phyloP scores from a whole-genome alignment of 164 flowering plant species.

The Nelumbo lutea region DNA sequence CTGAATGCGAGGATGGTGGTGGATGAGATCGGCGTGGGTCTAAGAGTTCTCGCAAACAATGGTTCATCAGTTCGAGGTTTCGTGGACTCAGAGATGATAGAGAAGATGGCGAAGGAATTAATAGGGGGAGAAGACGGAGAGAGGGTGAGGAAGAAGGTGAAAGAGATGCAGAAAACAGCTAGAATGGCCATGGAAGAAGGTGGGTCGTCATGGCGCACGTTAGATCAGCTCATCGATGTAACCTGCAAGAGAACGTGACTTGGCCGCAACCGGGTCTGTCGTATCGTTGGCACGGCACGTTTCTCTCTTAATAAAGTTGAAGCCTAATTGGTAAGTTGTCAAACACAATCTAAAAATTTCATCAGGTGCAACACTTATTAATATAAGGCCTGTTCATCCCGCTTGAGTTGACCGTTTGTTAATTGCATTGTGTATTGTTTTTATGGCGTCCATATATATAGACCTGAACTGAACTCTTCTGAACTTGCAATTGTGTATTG shows the following conservation, averaged over 20 bases:
- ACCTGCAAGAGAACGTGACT: not conserved
- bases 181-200: constrained; percentile 38
- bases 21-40: constrained; percentile 27
- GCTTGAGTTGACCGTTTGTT: too few relatives aligned
- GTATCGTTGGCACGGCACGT: too few relatives aligned
- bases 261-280: too few relatives aligned
- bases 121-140: constrained; percentile 46
- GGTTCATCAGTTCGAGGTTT: constrained; percentile 29
- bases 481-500: too few relatives aligned
- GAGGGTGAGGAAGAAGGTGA: constrained; percentile 35
- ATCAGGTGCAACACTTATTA: too few relatives aligned
- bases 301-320: too few relatives aligned
- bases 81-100: constrained; percentile 30
- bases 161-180: constrained; percentile 29
- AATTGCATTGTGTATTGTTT: too few relatives aligned
- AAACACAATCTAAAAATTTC: too few relatives aligned
- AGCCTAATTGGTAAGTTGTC: too few relatives aligned
- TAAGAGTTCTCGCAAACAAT: constrained; percentile 9
- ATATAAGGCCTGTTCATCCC: too few relatives aligned
- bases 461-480: too few relatives aligned
- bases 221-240: constrained; percentile 29
- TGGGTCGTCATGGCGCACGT: constrained; percentile 46
- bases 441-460: too few relatives aligned
- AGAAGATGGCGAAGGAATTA: constrained; percentile 35
- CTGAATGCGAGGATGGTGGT: constrained; percentile 28